Percentiles rank a stretch among this genome's conserved stretches.
phyloP scores from a whole-genome alignment of 495 filamentous ascomycete genomes.

The Tetracladium marchalianum region DNA sequence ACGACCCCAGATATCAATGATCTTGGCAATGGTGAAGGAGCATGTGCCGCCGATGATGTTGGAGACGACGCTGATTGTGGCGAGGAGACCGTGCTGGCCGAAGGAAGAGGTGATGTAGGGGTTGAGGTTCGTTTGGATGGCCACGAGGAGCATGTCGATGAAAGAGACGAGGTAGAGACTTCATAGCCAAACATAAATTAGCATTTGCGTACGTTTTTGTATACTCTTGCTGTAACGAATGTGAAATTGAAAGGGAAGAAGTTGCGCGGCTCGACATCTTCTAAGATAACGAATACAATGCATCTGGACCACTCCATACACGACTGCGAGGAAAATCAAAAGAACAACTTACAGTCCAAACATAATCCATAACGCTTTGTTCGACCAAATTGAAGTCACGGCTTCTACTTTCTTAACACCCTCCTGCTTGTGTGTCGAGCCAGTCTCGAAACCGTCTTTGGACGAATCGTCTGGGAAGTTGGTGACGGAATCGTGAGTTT shows the following conservation, averaged over 20 bases:
- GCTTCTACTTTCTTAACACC: constrained; percentile 38
- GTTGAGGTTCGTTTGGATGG: constrained; percentile 24
- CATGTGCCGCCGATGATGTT: constrained; percentile 42
- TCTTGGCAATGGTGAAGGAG: constrained; percentile 46
- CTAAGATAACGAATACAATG: too few species aligned
- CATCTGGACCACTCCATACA: too few species aligned
- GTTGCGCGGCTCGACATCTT: too few species aligned
- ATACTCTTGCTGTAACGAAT: too few species aligned
- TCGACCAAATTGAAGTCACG: constrained; percentile 38
- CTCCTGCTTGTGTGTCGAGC: constrained; percentile 1
- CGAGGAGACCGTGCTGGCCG: neutral
- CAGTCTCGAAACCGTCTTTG: too few species aligned
- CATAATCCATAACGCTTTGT: constrained; percentile 29
- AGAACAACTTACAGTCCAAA: constrained; percentile 26
- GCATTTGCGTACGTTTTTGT: too few species aligned
- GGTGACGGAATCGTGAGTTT: too few species aligned
- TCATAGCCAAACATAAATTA: too few species aligned
- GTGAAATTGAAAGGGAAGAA: too few species aligned
- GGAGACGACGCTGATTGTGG: constrained; percentile 24
- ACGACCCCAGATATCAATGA: constrained; percentile 47
- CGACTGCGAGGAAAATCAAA: constrained; percentile 2
- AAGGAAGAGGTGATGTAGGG: constrained; percentile 25
- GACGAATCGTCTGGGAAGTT: too few species aligned
- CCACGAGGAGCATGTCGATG: constrained; percentile 31
- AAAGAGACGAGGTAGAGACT: constrained; percentile 29